A percentile compares a stretch with the other conserved stretches of the same genome.
phyloP scores from a whole-genome alignment of 345 rosid species.

The Hibiscus syriacus region DNA sequence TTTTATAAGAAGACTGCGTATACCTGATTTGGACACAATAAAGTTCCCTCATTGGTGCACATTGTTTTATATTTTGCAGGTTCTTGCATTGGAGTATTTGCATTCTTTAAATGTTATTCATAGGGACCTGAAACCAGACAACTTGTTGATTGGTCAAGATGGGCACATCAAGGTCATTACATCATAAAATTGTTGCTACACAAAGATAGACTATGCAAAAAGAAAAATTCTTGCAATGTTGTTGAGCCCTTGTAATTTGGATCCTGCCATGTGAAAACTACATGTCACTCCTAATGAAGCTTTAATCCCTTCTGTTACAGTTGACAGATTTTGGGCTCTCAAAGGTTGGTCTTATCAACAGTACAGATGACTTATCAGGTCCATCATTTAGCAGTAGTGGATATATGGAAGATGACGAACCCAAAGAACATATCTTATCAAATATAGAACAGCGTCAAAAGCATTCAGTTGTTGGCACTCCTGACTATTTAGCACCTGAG shows the following conservation, averaged over 20 bases:
- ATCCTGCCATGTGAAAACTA: not conserved
- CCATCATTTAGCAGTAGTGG: slow-evolving; percentile 50
- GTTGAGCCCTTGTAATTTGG: not conserved
- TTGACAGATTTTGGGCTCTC: slow-evolving; percentile 99
- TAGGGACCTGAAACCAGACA: slow-evolving; percentile 97
- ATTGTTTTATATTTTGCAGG: slow-evolving; percentile 46
- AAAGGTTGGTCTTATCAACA: slow-evolving; percentile 90
- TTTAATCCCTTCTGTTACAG: slow-evolving; percentile 47
- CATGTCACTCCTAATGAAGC: slow-evolving; percentile 11
- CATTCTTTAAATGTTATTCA: slow-evolving; percentile 90
- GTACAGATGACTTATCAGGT: slow-evolving; percentile 92
- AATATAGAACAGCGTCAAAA: slow-evolving; percentile 61
- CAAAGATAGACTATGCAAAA: not conserved
- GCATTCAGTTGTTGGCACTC: slow-evolving; percentile 83
- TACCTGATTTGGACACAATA: slow-evolving; percentile 4
- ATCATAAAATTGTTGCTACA: slow-evolving; percentile 1
- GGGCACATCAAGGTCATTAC: slow-evolving; percentile 87
- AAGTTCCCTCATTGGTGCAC: slow-evolving; percentile 28
- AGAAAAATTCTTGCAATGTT: too few relatives aligned
- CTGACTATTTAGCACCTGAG: slow-evolving; percentile 98
- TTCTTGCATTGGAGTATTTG: slow-evolving; percentile 95
- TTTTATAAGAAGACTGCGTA: not conserved
- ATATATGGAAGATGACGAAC: slow-evolving; percentile 48
- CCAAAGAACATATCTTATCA: slow-evolving; percentile 27
- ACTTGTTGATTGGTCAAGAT: slow-evolving; percentile 92